Evolutionary conservation across 345 rosid species (phyloP).

Genomic region (Moringa oleifera): DNA sequence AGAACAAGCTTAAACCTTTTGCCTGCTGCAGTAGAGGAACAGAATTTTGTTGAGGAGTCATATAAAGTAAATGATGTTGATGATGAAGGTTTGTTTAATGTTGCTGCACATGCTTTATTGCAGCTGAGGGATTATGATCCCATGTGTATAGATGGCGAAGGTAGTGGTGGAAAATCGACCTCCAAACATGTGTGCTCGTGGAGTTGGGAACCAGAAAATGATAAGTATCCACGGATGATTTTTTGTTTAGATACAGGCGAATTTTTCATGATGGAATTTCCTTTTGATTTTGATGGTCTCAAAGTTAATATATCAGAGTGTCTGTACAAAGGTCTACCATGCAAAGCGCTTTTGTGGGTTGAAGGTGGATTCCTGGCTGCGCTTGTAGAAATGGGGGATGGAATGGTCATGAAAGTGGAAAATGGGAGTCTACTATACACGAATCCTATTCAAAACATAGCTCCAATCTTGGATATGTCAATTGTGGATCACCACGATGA

Average conservation of each 20-base stretch:
- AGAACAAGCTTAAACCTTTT: constrained; percentile 65
- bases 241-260: constrained; percentile 86
- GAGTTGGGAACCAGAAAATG: constrained; percentile 88
- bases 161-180: constrained; percentile 37
- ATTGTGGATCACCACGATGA: constrained; percentile 81
- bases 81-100: constrained; percentile 90
- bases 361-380: constrained; percentile 79
- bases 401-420: constrained; percentile 71
- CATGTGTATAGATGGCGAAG: constrained; percentile 85
- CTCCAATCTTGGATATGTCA: constrained; percentile 92
- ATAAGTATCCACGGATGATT: constrained; percentile 60
- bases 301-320: constrained; percentile 69
- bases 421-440: constrained; percentile 47
- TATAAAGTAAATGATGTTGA: constrained; percentile 74
- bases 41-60: constrained; percentile 66
- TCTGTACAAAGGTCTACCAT: constrained; percentile 70
- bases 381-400: constrained; percentile 92
- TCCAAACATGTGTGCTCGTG: constrained; percentile 73
- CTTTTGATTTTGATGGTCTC: constrained; percentile 39
- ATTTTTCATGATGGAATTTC: constrained; percentile 69
- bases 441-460: constrained; percentile 78
- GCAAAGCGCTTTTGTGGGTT: constrained; percentile 87
- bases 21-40: constrained; percentile 63
- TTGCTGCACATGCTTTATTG: constrained; percentile 93
- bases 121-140: constrained; percentile 94